Percentiles rank a stretch among this genome's conserved stretches.
Evolutionary conservation across 2,329 filamentous ascomycete genomes (phyloP).

Genomic region (Cordyceps cateniannulata): DNA sequence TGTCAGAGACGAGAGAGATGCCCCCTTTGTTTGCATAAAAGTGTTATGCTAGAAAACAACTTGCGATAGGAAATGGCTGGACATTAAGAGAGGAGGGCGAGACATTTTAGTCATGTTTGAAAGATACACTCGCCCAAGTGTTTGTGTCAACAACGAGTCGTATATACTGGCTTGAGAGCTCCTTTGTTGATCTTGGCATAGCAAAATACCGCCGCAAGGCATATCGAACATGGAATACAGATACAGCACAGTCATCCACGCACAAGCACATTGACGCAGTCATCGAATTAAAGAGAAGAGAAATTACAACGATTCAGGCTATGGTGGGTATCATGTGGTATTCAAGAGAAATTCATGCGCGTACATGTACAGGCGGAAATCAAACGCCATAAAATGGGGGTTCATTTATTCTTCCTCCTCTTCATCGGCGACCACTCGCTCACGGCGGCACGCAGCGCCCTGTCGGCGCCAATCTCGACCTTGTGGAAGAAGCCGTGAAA

Average conservation of each 20-base stretch:
- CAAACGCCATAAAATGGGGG: neutral
- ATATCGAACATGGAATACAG: neutral
- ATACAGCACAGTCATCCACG: neutral
- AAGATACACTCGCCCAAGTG: neutral
- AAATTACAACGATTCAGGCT: neutral
- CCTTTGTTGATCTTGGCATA: neutral
- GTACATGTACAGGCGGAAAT: neutral
- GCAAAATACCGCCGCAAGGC: neutral
- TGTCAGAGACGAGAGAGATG: neutral
- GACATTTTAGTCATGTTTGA: neutral
- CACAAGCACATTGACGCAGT: neutral
- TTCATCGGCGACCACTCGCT: constrained; percentile 40
- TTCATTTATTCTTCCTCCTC: constrained; percentile 32
- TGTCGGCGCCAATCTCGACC: constrained; percentile 51
- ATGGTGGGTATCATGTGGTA: constrained; percentile 11
- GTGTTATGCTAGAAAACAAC: neutral
- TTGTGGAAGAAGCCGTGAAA: constrained; percentile 57
- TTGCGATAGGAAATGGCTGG: neutral
- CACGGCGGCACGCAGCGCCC: constrained; percentile 44
- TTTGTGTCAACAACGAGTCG: neutral
- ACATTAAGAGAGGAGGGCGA: neutral
- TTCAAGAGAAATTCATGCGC: neutral
- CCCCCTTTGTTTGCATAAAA: neutral
- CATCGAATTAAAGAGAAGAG: neutral
- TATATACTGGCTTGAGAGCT: neutral